phyloP scores from a whole-genome alignment of 257 asterid genomes.

The Oldenlandia corymbosa region DNA sequence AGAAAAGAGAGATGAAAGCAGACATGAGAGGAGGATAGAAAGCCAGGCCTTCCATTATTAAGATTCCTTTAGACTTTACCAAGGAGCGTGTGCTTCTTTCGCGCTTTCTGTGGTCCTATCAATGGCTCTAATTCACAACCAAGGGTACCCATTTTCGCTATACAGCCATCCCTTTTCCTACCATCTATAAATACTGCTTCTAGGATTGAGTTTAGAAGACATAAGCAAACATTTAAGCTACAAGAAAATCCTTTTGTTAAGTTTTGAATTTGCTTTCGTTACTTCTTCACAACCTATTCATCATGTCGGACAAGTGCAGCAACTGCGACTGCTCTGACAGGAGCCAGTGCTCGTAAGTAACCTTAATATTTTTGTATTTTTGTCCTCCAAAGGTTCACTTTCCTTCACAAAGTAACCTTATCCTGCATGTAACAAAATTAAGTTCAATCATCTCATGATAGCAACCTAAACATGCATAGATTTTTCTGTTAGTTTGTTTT shows the following conservation, averaged over 20 bases:
- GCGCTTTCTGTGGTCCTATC: slow-evolving; percentile 1
- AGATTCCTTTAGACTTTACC: slow-evolving; percentile 29
- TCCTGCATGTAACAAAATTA: not conserved
- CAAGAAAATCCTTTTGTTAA: not conserved
- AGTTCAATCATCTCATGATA: not conserved
- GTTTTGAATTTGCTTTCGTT: not conserved
- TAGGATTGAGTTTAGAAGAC: slow-evolving; percentile 14
- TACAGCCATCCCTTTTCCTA: not conserved
- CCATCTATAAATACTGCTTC: slow-evolving; percentile 43
- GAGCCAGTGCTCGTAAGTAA: slow-evolving; percentile 49
- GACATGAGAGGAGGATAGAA: slow-evolving; percentile 34
- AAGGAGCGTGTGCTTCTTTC: slow-evolving; percentile 20
- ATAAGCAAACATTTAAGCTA: slow-evolving; percentile 15
- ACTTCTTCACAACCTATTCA: slow-evolving; percentile 5
- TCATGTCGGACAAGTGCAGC: slow-evolving; percentile 58
- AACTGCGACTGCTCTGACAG: slow-evolving; percentile 46
- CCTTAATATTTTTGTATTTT: not conserved
- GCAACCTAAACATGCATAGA: not conserved
- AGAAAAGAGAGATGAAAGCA: slow-evolving; percentile 20
- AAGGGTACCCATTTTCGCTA: not conserved
- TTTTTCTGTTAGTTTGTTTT: not conserved
- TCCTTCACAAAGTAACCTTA: not conserved
- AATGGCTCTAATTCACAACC: not conserved
- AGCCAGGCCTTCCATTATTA: slow-evolving; percentile 13
- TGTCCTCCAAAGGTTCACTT: not conserved